Conservation (phyloP, 2,329 filamentous ascomycete species). For the Botrytis fragariae region DNA sequence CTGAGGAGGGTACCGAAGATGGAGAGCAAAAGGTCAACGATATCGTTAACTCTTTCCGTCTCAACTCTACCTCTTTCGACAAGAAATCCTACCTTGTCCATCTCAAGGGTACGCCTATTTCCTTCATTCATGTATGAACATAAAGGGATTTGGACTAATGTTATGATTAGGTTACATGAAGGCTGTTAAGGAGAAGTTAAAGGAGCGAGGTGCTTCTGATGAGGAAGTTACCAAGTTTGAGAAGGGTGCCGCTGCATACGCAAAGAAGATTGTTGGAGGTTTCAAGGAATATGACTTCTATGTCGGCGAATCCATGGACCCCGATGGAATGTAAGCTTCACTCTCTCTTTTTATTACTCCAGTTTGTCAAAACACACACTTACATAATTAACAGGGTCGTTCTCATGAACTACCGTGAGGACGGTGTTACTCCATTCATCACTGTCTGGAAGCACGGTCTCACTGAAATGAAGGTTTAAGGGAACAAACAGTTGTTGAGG, state of each 20-base stretch:
- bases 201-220: slow-evolving; percentile 55
- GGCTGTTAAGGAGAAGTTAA: too few relatives aligned
- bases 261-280: slow-evolving; percentile 76
- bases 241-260: slow-evolving; percentile 67
- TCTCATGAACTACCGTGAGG: slow-evolving; percentile 96
- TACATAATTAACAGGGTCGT: slow-evolving; percentile 58
- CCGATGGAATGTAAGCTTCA: slow-evolving; percentile 80
- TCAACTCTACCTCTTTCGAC: slow-evolving; percentile 74
- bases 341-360: not conserved
- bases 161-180: slow-evolving; percentile 78
- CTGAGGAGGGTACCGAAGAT: slow-evolving; percentile 69
- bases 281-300: slow-evolving; percentile 98
- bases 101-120: slow-evolving; percentile 70
- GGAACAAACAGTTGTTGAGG: not conserved
- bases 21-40: slow-evolving; percentile 76
- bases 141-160: not conserved
- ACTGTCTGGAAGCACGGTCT: slow-evolving; percentile 96
- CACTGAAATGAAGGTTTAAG: slow-evolving; percentile 85
- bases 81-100: slow-evolving; percentile 83
- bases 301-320: slow-evolving; percentile 88
- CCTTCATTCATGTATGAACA: not conserved
- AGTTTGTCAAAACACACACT: slow-evolving; percentile 15
- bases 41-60: slow-evolving; percentile 87
- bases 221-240: slow-evolving; percentile 77
- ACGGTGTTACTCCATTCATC: slow-evolving; percentile 86